Evolutionary conservation across 83 land plant genomes (phyloP).

Genomic region (Picea engelmannii): DNA sequence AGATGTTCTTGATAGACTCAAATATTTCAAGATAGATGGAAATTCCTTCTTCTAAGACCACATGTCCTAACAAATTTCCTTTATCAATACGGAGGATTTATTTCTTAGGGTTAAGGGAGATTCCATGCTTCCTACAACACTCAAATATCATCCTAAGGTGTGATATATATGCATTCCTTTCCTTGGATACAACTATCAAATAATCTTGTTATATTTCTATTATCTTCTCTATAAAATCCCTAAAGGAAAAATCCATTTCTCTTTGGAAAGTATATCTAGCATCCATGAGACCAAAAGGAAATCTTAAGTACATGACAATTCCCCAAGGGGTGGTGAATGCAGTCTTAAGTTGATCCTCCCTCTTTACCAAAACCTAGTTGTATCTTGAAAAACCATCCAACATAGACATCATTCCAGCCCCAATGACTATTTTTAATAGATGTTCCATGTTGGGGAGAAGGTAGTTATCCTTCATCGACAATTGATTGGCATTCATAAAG

Average conservation of each 20-base stretch:
- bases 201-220: too few relatives aligned
- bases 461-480: not conserved
- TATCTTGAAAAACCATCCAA: not conserved
- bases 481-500: too few relatives aligned
- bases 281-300: not conserved
- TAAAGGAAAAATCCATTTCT: not conserved
- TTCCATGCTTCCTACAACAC: not conserved
- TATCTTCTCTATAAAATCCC: too few relatives aligned
- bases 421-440: not conserved
- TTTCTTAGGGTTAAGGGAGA: not conserved
- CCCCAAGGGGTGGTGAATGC: not conserved
- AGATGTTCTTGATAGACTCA: too few relatives aligned
- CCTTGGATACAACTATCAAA: too few relatives aligned
- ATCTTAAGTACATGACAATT: not conserved
- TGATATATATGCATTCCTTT: too few relatives aligned
- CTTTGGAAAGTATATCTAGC: not conserved
- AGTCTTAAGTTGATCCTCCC: not conserved
- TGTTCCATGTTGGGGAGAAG: not conserved
- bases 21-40: not conserved
- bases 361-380: not conserved
- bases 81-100: not conserved
- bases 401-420: not conserved
- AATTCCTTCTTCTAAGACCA: not conserved
- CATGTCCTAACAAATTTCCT: not conserved
- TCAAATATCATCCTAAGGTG: not conserved